Evolutionary conservation across 2,329 filamentous ascomycete genomes (phyloP), one percentile per base, ranked within the genome.

Genomic region (Aaosphaeria pasadenensis): DNA sequence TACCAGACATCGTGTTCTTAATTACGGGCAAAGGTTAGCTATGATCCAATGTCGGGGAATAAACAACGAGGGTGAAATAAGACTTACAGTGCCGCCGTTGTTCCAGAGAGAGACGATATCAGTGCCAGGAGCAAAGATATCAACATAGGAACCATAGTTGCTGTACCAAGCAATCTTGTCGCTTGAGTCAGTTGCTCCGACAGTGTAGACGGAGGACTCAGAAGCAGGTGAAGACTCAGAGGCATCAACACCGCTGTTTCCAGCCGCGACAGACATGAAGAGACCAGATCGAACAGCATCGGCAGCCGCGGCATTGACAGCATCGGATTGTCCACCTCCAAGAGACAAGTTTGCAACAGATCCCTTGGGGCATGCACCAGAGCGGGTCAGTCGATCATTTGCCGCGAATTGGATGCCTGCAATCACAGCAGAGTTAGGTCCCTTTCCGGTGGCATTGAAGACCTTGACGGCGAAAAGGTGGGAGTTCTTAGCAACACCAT

Each of bases 1-100:
- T 87, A 45, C 83, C 84, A 17, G 77, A 80, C 59, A 85, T 78
- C 50, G 69, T 74, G 55, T 74, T 74, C 73, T 79, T n/a, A 74
- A 28, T 9, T 13, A 31, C 65, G 75, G 43, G 48, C 30, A 56
- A 47, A 24, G 9, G 30, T 13, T 13, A 13, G 4, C 7, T 30
- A 7, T 24, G 7, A 4, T n/a, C 2, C 17, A 24, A 24, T 24
- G 17, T 24, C 17, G 17, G 11, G 42, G 7, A 30, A 13, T 9
- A 48, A 41, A 42, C 28, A 3, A 24, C 17, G 2, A 24, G 3
- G 29, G 38, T n/a, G 11, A 44, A 11, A 13, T 36, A 30, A 29
- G 9, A 48, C 58, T 57, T 57, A 60, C 60, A 38, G 64, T 68
- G 44, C 70, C 70, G 44, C 71, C 67, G 44, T 74, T 61, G 43